Evolutionary conservation across 2,329 filamentous ascomycete species (phyloP).

Genomic region (Immersiporthe knoxdaviesiana): DNA sequence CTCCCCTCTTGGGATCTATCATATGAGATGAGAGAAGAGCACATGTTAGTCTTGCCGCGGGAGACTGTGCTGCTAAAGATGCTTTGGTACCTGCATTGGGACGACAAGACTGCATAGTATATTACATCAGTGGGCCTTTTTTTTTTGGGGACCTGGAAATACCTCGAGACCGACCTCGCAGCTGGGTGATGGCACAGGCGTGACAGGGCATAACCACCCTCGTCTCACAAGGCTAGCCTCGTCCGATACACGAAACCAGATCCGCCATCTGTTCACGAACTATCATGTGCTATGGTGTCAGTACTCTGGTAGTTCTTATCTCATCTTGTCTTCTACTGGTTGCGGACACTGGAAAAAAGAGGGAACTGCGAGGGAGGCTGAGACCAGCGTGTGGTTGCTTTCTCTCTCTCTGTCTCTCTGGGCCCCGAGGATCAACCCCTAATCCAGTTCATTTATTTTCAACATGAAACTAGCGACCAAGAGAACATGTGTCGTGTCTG

Average conservation of each 20-base stretch:
- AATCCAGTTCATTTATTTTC: background rate
- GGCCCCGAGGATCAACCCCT: background rate
- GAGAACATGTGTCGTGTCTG: slow-evolving; percentile 1
- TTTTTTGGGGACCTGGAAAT: background rate
- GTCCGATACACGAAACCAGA: slow-evolving; percentile 13
- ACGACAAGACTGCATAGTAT: background rate
- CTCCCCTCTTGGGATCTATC: no score
- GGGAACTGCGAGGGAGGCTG: background rate
- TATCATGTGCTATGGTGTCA: background rate
- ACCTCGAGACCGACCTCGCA: background rate
- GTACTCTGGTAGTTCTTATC: background rate
- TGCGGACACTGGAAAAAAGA: background rate
- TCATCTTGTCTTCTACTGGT: background rate
- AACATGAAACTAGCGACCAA: background rate
- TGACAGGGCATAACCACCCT: background rate
- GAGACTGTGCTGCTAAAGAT: background rate
- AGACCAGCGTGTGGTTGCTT: no score
- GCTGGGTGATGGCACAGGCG: background rate
- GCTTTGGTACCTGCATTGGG: background rate
- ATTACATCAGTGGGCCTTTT: background rate
- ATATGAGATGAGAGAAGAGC: background rate
- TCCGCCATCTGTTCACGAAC: background rate
- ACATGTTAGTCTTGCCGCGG: background rate
- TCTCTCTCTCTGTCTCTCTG: no score
- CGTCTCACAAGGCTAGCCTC: slow-evolving; percentile 14